Percentiles rank a stretch among this genome's conserved stretches.
Conservation (phyloP, 306 rosid species). For the Prosopis cineraria region DNA sequence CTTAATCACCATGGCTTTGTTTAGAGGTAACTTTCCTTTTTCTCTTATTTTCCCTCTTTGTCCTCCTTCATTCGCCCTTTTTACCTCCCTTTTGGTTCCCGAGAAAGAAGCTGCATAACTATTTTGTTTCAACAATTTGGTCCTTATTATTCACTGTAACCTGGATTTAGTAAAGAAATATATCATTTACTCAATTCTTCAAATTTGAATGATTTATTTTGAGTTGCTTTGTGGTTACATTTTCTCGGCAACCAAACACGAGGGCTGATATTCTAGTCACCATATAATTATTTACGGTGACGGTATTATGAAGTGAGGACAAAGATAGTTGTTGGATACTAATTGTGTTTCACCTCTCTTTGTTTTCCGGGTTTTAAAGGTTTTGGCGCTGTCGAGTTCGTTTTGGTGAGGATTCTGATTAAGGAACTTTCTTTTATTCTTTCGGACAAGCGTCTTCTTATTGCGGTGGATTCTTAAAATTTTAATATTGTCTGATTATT, state of each 20-base stretch:
- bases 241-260: slow-evolving; percentile 67
- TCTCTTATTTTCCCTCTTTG: background rate
- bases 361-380: slow-evolving; percentile 57
- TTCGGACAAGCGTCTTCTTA: slow-evolving; percentile 57
- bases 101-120: slow-evolving; percentile 39
- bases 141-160: background rate
- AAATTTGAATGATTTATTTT: slow-evolving; percentile 18
- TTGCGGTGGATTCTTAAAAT: slow-evolving; percentile 61
- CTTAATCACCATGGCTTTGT: slow-evolving; percentile 44
- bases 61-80: background rate
- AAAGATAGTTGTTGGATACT: slow-evolving; percentile 46
- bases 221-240: slow-evolving; percentile 26
- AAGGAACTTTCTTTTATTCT: slow-evolving; percentile 70
- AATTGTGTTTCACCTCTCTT: slow-evolving; percentile 53
- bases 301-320: slow-evolving; percentile 40
- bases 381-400: slow-evolving; percentile 74
- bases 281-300: slow-evolving; percentile 31
- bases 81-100: slow-evolving; percentile 57
- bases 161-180: background rate
- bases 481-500: slow-evolving; percentile 23
- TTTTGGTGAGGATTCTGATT: slow-evolving; percentile 95
- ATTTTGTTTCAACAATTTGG: background rate
- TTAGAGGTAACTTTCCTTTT: slow-evolving; percentile 44
- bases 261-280: slow-evolving; percentile 35
- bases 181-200: background rate